These are phyloP conservation scores for Annulohypoxylon moriforme DNA, from an alignment of 495 filamentous ascomycete species.

Conservation along the genomic window DNA sequence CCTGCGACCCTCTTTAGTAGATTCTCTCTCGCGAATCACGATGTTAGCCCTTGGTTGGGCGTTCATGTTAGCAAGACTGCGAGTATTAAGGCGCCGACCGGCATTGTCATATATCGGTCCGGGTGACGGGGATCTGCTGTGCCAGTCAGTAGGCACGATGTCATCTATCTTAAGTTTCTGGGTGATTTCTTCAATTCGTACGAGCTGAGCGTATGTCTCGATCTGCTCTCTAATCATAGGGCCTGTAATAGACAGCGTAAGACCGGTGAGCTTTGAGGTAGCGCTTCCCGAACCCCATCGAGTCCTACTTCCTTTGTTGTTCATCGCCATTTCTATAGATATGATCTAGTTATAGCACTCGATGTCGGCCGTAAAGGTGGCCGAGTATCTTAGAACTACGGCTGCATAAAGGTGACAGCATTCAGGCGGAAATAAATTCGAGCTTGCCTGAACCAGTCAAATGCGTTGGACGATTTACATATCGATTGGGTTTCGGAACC, in stretches of 20 bases:
- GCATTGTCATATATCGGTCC: background rate
- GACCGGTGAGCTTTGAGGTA: background rate
- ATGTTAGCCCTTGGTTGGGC: slow-evolving; percentile 82
- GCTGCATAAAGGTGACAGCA: too few relatives aligned
- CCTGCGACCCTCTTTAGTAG: slow-evolving; percentile 86
- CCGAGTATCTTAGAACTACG: too few relatives aligned
- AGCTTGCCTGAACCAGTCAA: too few relatives aligned
- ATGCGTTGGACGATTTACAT: too few relatives aligned
- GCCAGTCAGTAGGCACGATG: background rate
- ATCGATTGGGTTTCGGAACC: too few relatives aligned
- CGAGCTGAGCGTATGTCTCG: background rate
- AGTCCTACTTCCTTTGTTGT: background rate
- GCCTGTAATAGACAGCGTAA: background rate
- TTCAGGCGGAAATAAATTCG: too few relatives aligned
- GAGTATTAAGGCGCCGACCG: background rate
- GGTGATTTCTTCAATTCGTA: background rate
- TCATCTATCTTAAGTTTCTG: background rate
- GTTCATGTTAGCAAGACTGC: slow-evolving; percentile 73
- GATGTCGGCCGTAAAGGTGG: too few relatives aligned
- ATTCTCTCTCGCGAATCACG: slow-evolving; percentile 85
- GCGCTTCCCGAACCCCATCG: background rate
- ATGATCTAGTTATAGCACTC: too few relatives aligned
- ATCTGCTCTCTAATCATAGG: background rate
- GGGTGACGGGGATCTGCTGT: background rate
- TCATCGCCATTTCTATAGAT: background rate